These are phyloP conservation scores for Ophiorrhiza pumila DNA, from an alignment of 257 asterid genomes.

Conservation along the genomic window DNA sequence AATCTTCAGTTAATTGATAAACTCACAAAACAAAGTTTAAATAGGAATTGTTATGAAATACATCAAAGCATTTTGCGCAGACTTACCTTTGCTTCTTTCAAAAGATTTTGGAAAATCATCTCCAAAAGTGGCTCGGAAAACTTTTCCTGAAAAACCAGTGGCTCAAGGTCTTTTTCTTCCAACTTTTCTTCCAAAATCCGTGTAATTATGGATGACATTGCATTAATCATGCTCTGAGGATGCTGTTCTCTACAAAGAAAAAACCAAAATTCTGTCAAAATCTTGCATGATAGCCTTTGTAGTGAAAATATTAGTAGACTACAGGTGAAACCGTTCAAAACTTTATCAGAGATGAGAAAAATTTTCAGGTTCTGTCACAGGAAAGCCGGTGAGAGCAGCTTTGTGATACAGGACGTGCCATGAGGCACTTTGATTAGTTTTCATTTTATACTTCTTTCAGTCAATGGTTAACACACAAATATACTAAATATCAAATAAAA, in stretches of 20 bases:
- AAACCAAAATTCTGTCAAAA: slow-evolving; percentile 7
- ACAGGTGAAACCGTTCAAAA: neutral
- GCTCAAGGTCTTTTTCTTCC: slow-evolving; percentile 41
- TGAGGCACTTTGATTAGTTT: neutral
- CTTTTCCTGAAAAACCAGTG: slow-evolving; percentile 32
- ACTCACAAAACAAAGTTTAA: neutral
- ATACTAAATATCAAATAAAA: neutral
- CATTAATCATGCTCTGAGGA: slow-evolving; percentile 53
- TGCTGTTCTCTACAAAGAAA: slow-evolving; percentile 61
- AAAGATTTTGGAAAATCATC: slow-evolving; percentile 66
- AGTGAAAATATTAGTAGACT: neutral
- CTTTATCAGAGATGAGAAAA: neutral
- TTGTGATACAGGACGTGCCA: neutral
- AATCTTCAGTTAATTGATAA: neutral
- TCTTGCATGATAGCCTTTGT: neutral
- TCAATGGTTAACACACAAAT: neutral
- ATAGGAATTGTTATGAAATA: neutral
- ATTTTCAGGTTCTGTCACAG: neutral
- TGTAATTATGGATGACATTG: slow-evolving; percentile 62
- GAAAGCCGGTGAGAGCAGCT: neutral
- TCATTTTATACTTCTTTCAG: neutral
- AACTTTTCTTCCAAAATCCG: slow-evolving; percentile 57
- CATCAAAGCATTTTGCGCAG: neutral
- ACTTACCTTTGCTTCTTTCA: slow-evolving; percentile 61
- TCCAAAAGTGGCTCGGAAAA: slow-evolving; percentile 58